Base-by-base conservation (phyloP, 2,329 filamentous ascomycete genomes). In the Claviceps capensis region DNA sequence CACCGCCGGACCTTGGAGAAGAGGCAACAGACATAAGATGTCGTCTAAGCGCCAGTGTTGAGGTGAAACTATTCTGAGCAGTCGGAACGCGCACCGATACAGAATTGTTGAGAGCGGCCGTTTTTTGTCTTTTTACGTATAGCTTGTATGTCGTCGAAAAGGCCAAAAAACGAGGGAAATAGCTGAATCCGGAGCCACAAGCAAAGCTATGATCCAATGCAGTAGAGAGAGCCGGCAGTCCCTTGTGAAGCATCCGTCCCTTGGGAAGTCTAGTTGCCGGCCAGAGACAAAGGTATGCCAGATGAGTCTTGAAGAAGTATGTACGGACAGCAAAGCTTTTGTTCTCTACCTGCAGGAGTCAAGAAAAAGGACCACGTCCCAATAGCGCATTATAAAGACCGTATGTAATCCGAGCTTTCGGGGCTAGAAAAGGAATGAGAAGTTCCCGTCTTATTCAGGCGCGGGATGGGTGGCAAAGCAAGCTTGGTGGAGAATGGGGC, bases 1-100 rank as follows among this genome's bases (percentile, higher is more conserved):
- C 53, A 36, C 36, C 45, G 51, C 38, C 45, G 19, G 37, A 22
- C 22, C 22, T 36, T 37, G 47, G 34, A 23, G 53, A 49, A 43
- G 53, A 52, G 48, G 38, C 40, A 38, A 49, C 19, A 51, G 51
- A 53, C 51, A 55, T 55, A 44, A 53, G 49, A 26, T 37, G 41
- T 48, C 37, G 43, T 34, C n/a, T 17, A 26, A 40, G 42, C 16
- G 45, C 47, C 30, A 23, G 42, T 4, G 26, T 17, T 34, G 38
- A 45, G 4, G 36, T 11, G 8, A 22, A 22, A 46, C 22, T 34
- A 34, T 34, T 8, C 30, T 36, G 11, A 38, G 17, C 23, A 34
- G 22, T 38, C 19, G 6, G 9, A 19, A 22, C 5, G 5, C 17
- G 17, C 14, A 26, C 22, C 34, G 17, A 46, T 30, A 14, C 17